Conservation (phyloP, 306 rosid genomes). For the Herpetospermum pedunculosum region DNA sequence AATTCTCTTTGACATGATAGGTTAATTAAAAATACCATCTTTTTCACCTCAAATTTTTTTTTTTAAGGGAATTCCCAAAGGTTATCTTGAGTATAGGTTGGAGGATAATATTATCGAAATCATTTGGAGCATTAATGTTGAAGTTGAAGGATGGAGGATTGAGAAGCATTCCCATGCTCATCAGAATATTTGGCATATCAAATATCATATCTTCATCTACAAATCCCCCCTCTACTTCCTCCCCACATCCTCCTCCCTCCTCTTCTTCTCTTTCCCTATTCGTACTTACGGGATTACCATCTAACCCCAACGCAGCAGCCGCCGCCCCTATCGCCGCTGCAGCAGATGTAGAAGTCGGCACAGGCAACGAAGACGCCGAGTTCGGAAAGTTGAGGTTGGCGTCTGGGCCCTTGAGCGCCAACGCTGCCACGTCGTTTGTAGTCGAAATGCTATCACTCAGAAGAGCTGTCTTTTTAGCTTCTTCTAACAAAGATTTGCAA, state of each 20-base stretch:
- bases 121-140: constrained; percentile 6
- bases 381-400: constrained; percentile 80
- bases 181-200: constrained; percentile 70
- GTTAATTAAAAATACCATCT: background rate
- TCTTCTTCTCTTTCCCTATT: constrained; percentile 7
- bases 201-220: constrained; percentile 85
- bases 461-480: background rate
- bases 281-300: constrained; percentile 3
- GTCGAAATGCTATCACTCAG: background rate
- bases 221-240: constrained; percentile 17
- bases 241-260: background rate
- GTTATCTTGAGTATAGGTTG: constrained; percentile 13
- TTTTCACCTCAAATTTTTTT: background rate
- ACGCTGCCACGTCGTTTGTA: constrained; percentile 68
- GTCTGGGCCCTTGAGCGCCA: constrained; percentile 62
- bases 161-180: constrained; percentile 82
- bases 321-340: constrained; percentile 58
- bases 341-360: constrained; percentile 58
- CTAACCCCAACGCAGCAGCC: constrained; percentile 25
- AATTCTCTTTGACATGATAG: background rate
- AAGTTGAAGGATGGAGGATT: constrained; percentile 68
- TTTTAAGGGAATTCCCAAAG: constrained; percentile 30
- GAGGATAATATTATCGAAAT: background rate
- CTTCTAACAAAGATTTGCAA: background rate
- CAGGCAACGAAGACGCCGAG: constrained; percentile 63